Evolutionary conservation across 768 basidiomycete genomes (phyloP).

Genomic region (Calocera viscosa): DNA sequence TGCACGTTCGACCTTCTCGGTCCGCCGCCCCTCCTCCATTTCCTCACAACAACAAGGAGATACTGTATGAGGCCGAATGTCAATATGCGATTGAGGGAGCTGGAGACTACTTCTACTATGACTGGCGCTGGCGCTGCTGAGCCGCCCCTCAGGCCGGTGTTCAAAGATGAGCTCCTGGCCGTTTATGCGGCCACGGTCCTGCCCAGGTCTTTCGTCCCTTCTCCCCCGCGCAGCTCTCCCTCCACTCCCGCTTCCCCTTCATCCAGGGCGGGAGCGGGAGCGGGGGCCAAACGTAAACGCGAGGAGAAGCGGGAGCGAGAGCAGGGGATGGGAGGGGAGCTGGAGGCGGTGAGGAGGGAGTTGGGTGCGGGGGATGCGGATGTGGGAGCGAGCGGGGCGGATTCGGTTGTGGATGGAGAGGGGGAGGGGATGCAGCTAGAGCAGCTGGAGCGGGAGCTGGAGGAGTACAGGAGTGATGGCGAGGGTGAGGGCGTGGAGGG

Average conservation of each 20-base stretch:
- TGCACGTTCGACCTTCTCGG: constrained; percentile 13
- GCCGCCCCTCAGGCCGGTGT: constrained; percentile 34
- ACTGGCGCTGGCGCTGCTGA: too few species aligned
- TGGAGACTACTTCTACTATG: background rate
- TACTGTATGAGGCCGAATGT: background rate
- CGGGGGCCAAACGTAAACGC: too few species aligned
- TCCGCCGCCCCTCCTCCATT: background rate
- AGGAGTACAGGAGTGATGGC: background rate
- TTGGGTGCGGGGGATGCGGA: constrained; percentile 7
- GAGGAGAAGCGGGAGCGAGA: constrained; percentile 22
- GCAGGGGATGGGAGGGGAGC: constrained; percentile 1
- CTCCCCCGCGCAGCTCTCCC: background rate
- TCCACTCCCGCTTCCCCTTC: background rate
- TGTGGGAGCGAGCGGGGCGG: background rate
- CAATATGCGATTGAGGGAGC: background rate
- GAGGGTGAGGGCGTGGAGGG: too few species aligned
- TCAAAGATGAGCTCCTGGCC: constrained; percentile 48
- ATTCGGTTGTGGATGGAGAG: background rate
- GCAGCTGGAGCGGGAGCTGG: too few species aligned
- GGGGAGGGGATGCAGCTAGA: background rate
- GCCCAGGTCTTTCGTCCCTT: constrained; percentile 5
- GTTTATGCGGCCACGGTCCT: constrained; percentile 49
- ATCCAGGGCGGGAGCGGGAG: too few species aligned
- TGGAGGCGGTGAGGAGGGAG: constrained; percentile 11
- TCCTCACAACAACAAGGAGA: background rate